Conservation (phyloP, 345 rosid genomes). For the Corymbia maculata region DNA sequence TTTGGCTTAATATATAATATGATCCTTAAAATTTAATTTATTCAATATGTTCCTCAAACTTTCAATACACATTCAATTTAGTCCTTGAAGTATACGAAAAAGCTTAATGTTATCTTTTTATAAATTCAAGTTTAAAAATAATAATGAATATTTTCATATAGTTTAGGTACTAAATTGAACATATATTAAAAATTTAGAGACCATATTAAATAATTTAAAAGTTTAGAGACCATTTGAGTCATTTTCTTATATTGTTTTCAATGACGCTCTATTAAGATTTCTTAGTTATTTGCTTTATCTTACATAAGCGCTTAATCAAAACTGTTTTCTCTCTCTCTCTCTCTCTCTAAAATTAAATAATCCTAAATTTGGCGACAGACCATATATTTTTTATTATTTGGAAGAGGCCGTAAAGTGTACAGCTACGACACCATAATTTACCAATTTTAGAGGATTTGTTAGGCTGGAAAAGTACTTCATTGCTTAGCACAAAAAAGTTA, state of each 20-base stretch:
- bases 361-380: neutral
- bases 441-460: neutral
- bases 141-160: neutral
- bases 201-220: too few relatives aligned
- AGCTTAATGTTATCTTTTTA: neutral
- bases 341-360: neutral
- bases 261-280: neutral
- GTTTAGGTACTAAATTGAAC: neutral
- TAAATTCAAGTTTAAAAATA: neutral
- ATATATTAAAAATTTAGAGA: neutral
- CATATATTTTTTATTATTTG: neutral
- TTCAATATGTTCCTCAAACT: fast-evolving
- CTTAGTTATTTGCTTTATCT: neutral
- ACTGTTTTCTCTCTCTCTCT: neutral
- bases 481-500: neutral
- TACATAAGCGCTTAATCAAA: neutral
- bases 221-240: neutral
- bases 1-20: neutral
- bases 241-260: neutral
- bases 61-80: neutral
- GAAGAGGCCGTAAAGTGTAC: neutral
- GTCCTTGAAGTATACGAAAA: neutral
- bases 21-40: fast-evolving
- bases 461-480: neutral
- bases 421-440: neutral